phyloP scores from a whole-genome alignment of 2,329 filamentous ascomycete genomes.

The Cyphellophora attinorum region DNA sequence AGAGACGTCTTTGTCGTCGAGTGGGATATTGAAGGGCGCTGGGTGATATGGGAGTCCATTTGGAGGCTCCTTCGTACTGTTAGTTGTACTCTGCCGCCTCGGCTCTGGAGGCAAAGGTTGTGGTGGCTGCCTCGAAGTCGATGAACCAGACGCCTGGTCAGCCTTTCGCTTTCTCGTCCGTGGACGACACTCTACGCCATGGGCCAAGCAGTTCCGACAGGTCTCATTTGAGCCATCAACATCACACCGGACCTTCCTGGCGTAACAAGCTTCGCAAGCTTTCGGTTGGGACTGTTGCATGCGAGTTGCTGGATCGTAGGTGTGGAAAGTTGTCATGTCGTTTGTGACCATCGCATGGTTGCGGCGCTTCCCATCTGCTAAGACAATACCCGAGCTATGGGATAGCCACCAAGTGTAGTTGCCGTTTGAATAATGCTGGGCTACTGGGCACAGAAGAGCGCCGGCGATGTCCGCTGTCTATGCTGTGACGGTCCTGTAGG shows the following conservation, averaged over 20 bases:
- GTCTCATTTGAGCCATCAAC: not conserved
- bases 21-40: not conserved
- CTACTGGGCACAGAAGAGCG: no score
- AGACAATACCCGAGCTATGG: no score
- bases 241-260: slow-evolving; percentile 6
- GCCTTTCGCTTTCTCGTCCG: slow-evolving; percentile 2
- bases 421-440: no score
- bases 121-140: slow-evolving; percentile 2
- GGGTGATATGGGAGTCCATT: no score
- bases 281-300: slow-evolving; percentile 3
- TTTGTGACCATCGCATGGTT: no score
- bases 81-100: no score
- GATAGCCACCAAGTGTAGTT: no score
- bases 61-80: no score
- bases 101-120: not conserved
- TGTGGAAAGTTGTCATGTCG: slow-evolving; percentile 8
- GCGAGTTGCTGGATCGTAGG: slow-evolving; percentile 3
- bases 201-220: slow-evolving; percentile 5
- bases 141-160: slow-evolving; percentile 1
- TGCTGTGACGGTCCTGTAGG: no score
- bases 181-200: slow-evolving; percentile 4
- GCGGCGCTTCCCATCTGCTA: no score
- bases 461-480: no score
- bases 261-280: slow-evolving; percentile 7
- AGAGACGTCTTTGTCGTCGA: not conserved